Conservation (phyloP, 352 stramenopile genomes). For the Phytophthora ramorum region DNA sequence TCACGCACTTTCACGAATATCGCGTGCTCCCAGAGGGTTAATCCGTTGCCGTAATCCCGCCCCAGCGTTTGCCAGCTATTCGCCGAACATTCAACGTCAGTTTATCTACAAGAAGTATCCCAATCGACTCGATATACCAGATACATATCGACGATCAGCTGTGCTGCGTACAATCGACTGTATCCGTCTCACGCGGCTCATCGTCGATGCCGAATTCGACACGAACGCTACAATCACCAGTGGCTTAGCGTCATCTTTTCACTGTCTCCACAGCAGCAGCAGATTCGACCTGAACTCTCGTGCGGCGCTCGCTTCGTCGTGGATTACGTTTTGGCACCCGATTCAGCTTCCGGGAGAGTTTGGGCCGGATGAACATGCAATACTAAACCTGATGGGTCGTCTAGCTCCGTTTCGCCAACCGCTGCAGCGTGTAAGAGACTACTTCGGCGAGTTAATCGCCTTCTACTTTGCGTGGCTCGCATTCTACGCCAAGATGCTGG, state of each 20-base stretch:
- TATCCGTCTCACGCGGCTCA: conserved; percentile 49
- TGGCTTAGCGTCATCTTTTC: conserved; percentile 38
- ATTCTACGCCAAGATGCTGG: conserved; percentile 82
- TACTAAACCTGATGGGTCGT: conserved; percentile 47
- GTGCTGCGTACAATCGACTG: conserved; percentile 71
- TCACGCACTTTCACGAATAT: conserved; percentile 52
- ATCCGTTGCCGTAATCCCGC: conserved; percentile 35
- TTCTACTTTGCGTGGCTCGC: conserved; percentile 93
- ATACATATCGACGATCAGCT: conserved; percentile 48
- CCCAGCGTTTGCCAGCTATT: conserved; percentile 51
- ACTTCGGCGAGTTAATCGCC: conserved; percentile 88
- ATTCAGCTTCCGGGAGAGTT: conserved; percentile 45
- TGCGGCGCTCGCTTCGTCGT: conserved; percentile 43
- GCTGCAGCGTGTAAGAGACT: conserved; percentile 77
- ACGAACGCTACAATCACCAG: conserved; percentile 35
- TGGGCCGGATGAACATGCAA: conserved; percentile 44
- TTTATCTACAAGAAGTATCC: conserved; percentile 75
- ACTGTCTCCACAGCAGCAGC: conserved; percentile 65
- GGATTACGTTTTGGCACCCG: conserved; percentile 69
- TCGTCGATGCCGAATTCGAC: conserved; percentile 64
- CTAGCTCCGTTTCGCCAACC: conserved; percentile 73
- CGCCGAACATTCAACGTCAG: conserved; percentile 54
- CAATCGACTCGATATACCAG: conserved; percentile 53
- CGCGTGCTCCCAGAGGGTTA: conserved; percentile 28
- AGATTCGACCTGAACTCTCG: conserved; percentile 54